These are phyloP conservation scores for Inonotus hispidus DNA, from an alignment of 1,284 basidiomycete genomes.

Conservation along the genomic window DNA sequence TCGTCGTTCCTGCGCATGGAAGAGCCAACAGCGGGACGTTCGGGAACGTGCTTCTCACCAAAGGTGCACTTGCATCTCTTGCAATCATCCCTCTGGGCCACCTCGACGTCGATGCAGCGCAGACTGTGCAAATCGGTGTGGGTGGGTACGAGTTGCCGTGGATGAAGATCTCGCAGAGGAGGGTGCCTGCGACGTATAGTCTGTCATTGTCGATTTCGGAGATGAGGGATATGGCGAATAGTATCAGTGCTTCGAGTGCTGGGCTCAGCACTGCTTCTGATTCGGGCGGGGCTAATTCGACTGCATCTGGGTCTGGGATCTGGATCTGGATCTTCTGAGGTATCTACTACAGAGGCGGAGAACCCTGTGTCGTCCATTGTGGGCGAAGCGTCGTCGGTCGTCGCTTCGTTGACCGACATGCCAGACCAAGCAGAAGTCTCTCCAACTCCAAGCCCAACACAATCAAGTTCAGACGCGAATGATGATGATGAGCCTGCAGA, in stretches of 20 bases:
- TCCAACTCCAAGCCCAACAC: neutral
- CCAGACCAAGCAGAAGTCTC: neutral
- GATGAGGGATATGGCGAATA: slow-evolving; percentile 7
- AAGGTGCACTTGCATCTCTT: slow-evolving; percentile 50
- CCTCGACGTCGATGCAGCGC: slow-evolving; percentile 47
- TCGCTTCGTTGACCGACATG: neutral
- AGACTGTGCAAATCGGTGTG: slow-evolving; percentile 35
- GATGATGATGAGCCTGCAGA: neutral
- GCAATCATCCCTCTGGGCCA: slow-evolving; percentile 47
- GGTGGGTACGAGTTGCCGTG: slow-evolving; percentile 23
- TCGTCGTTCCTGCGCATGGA: slow-evolving; percentile 50
- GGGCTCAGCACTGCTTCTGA: neutral
- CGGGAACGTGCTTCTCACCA: slow-evolving; percentile 48
- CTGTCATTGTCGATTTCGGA: slow-evolving; percentile 7
- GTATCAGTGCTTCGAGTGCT: slow-evolving; percentile 10
- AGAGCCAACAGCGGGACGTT: slow-evolving; percentile 54
- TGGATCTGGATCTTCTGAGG: neutral
- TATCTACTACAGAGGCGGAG: neutral
- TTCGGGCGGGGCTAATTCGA: neutral
- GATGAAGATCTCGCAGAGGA: slow-evolving; percentile 19
- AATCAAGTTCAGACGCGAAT: neutral
- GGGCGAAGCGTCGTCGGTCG: neutral
- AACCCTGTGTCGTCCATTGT: neutral
- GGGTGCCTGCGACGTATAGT: slow-evolving; percentile 20
- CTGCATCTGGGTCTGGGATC: neutral